phyloP scores from a whole-genome alignment of 2,329 filamentous ascomycete genomes.

The Leptographium wingfieldii region DNA sequence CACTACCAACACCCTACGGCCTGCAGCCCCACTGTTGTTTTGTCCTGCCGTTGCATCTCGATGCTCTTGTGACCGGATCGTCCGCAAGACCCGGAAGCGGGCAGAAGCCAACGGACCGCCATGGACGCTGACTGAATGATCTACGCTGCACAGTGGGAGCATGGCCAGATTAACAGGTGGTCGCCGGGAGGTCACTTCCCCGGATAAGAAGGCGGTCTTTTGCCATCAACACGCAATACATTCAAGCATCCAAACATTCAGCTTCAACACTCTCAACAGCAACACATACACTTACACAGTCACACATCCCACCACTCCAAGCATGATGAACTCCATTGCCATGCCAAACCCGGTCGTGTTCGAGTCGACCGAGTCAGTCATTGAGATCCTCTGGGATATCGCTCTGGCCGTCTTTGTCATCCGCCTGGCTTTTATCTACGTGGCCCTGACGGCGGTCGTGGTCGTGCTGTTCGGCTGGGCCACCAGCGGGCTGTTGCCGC shows the following conservation, averaged over 20 bases:
- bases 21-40: neutral
- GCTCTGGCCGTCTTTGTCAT: slow-evolving; percentile 21
- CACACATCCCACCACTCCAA: neutral
- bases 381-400: slow-evolving; percentile 26
- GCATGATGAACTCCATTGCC: neutral
- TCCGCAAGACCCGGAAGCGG: neutral
- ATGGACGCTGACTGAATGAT: neutral
- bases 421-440: slow-evolving; percentile 10
- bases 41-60: neutral
- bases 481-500: neutral
- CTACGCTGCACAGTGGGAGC: neutral
- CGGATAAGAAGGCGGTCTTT: neutral
- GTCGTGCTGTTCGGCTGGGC: slow-evolving; percentile 18
- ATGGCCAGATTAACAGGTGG: neutral
- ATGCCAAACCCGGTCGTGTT: slow-evolving; percentile 13
- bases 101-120: neutral
- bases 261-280: too few species aligned
- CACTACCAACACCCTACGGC: neutral
- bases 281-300: neutral
- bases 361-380: slow-evolving; percentile 20
- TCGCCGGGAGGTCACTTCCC: neutral
- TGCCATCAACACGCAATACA: neutral
- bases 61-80: neutral
- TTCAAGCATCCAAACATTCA: too few species aligned
- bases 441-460: slow-evolving; percentile 16